Conservation (phyloP, 495 filamentous ascomycete species). For the Halenospora varia region DNA sequence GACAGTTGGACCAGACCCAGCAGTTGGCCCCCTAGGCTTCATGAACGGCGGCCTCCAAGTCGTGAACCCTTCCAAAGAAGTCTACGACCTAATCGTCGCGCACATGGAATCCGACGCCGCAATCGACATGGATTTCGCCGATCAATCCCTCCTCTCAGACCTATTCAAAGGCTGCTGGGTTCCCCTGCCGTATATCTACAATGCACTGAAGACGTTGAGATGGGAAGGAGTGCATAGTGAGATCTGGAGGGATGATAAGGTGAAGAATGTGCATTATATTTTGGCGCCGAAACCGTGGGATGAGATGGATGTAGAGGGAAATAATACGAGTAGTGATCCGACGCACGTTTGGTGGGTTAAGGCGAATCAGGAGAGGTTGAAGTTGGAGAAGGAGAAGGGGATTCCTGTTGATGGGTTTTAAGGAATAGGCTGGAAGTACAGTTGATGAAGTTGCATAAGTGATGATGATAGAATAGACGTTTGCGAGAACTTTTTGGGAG, state of each 20-base stretch:
- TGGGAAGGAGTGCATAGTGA: constrained; percentile 60
- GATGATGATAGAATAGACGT: neutral
- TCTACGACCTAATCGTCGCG: constrained; percentile 53
- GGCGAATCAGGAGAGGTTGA: constrained; percentile 46
- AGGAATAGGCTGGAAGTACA: neutral
- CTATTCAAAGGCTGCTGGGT: constrained; percentile 67
- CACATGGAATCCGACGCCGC: constrained; percentile 40
- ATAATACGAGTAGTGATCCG: constrained; percentile 39
- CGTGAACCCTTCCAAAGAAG: constrained; percentile 53
- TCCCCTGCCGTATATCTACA: constrained; percentile 72
- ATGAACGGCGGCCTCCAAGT: constrained; percentile 75
- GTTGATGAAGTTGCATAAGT: neutral
- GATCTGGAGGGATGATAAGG: constrained; percentile 72
- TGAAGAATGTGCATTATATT: constrained; percentile 81
- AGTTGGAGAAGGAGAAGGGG: constrained; percentile 22
- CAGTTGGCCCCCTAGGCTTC: constrained; percentile 54
- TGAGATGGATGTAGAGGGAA: constrained; percentile 41
- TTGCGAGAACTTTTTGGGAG: neutral
- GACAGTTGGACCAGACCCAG: constrained; percentile 40
- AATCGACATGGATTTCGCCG: constrained; percentile 64
- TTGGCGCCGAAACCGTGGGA: constrained; percentile 82
- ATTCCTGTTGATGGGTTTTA: constrained; percentile 25
- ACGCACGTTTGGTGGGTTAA: constrained; percentile 66
- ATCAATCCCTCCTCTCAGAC: constrained; percentile 68
- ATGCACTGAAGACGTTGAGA: constrained; percentile 76